Evolutionary conservation across 176 grass and related monocot species (phyloP).

Genomic region (Carex myosuroides): DNA sequence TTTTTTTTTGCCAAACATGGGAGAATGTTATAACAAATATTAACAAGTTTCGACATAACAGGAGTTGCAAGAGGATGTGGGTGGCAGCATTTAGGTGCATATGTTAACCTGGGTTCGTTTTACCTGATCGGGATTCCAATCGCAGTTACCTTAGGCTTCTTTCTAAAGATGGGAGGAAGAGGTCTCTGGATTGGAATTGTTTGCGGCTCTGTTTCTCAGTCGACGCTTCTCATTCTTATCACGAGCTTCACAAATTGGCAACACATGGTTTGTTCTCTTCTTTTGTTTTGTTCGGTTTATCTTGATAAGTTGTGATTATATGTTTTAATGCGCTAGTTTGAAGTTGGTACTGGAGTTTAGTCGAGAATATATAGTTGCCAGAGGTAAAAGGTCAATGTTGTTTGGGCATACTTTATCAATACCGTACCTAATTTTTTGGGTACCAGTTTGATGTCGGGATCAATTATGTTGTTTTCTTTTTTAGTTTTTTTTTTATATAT

Average conservation of each 20-base stretch:
- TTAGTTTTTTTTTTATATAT: neutral
- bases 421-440: neutral
- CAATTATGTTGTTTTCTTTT: neutral
- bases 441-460: neutral
- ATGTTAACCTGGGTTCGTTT: constrained; percentile 71
- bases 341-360: neutral
- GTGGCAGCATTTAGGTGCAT: constrained; percentile 85
- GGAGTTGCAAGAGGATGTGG: constrained; percentile 82
- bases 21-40: neutral
- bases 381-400: neutral
- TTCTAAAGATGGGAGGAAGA: constrained; percentile 50
- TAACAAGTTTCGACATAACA: constrained; percentile 20
- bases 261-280: constrained; percentile 44
- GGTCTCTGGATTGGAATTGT: constrained; percentile 85
- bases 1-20: constrained; percentile 6
- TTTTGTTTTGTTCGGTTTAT: neutral
- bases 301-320: neutral
- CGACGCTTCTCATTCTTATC: constrained; percentile 46
- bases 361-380: neutral
- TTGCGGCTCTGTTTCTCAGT: constrained; percentile 54
- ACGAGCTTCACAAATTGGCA: constrained; percentile 74
- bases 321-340: neutral
- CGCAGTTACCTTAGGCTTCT: constrained; percentile 53
- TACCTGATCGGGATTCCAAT: constrained; percentile 72
- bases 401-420: neutral